phyloP scores from a whole-genome alignment of 345 rosid genomes.

The Trapa bicornis region DNA sequence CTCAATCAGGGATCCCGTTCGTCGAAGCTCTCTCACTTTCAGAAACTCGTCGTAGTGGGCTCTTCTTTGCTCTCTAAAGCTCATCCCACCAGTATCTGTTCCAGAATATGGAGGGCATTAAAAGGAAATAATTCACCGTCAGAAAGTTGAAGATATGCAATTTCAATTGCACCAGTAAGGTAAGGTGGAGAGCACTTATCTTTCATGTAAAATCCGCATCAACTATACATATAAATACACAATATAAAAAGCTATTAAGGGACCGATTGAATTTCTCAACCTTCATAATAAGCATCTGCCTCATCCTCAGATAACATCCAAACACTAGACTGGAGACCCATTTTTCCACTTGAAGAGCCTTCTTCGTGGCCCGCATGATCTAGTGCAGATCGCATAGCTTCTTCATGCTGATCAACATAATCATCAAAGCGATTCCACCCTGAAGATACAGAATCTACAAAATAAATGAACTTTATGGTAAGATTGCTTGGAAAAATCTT shows the following conservation, averaged over 20 bases:
- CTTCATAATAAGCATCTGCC: slow-evolving; percentile 66
- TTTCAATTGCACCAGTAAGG: too few species aligned
- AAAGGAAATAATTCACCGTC: not conserved
- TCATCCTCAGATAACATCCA: slow-evolving; percentile 95
- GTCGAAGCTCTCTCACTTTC: slow-evolving; percentile 66
- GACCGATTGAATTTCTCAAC: slow-evolving; percentile 13
- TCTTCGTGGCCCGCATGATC: slow-evolving; percentile 52
- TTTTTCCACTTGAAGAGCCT: slow-evolving; percentile 59
- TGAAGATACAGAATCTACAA: slow-evolving; percentile 57
- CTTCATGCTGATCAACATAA: slow-evolving; percentile 42
- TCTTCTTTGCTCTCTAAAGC: slow-evolving; percentile 67
- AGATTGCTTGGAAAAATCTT: not conserved
- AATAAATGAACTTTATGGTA: slow-evolving; percentile 7
- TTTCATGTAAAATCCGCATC: too few species aligned
- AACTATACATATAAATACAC: not conserved
- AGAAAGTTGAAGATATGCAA: not conserved
- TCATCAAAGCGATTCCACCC: slow-evolving; percentile 40
- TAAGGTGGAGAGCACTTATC: too few species aligned
- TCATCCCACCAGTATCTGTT: slow-evolving; percentile 24
- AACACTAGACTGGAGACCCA: slow-evolving; percentile 20
- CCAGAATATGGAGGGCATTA: slow-evolving; percentile 24
- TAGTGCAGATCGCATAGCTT: slow-evolving; percentile 51
- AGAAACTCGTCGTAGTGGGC: slow-evolving; percentile 82
- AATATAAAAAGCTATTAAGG: not conserved
- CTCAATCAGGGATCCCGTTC: slow-evolving; percentile 47